Conservation (phyloP, 305 asterid genomes). For the Fraxinus xanthoxyloides region DNA sequence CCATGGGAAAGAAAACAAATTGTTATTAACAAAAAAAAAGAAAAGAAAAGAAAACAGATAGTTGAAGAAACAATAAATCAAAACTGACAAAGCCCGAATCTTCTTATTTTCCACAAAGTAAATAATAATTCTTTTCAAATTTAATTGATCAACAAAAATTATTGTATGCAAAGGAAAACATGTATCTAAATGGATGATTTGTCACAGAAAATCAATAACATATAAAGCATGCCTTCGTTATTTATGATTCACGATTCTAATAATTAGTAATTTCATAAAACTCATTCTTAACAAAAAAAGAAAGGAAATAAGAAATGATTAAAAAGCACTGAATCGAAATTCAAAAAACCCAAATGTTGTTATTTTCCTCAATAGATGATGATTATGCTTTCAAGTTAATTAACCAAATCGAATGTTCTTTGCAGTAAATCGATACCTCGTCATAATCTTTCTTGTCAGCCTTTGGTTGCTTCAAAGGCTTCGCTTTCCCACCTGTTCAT, state of each 20-base stretch:
- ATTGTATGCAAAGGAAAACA: not conserved
- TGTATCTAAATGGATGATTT: not conserved
- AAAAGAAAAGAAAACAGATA: not conserved
- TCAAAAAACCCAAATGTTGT: not conserved
- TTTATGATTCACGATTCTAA: not conserved
- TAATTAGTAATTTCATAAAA: not conserved
- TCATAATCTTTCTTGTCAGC: constrained; percentile 76
- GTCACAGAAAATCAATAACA: not conserved
- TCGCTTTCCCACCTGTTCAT: constrained; percentile 85
- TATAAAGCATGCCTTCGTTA: not conserved
- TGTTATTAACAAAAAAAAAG: not conserved
- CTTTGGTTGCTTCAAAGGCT: constrained; percentile 94
- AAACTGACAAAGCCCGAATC: not conserved
- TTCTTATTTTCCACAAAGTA: not conserved
- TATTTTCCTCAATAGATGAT: not conserved
- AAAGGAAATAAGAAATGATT: not conserved
- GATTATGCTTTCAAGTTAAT: not conserved
- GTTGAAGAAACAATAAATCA: not conserved
- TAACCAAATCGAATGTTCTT: not conserved
- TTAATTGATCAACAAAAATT: not conserved
- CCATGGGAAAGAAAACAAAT: not conserved
- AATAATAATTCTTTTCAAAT: not conserved
- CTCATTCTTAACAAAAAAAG: not conserved
- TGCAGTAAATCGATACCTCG: constrained; percentile 44
- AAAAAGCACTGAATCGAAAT: not conserved